A percentile compares a stretch with the other conserved stretches of the same genome.
Evolutionary conservation across 352 stramenopile species (phyloP).

Genomic region (Phytophthora constricta): DNA sequence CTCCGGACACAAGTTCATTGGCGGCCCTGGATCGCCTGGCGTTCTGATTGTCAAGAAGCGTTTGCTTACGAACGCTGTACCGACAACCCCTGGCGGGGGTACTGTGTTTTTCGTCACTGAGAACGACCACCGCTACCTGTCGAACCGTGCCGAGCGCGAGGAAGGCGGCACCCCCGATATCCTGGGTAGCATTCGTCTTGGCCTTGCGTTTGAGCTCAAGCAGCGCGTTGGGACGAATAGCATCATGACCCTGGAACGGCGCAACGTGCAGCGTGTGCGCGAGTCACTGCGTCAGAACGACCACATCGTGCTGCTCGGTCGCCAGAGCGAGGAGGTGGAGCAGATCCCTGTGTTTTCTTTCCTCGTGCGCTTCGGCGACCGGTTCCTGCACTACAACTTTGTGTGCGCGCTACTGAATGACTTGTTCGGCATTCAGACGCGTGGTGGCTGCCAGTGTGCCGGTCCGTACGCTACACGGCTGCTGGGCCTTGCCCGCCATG

Average conservation of each 20-base stretch:
- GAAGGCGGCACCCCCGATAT: conserved; percentile 98
- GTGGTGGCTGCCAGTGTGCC: conserved; percentile 85
- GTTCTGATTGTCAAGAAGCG: conserved; percentile 97
- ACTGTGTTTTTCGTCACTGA: conserved; percentile 75
- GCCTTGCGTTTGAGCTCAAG: conserved; percentile 95
- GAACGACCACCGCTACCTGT: conserved; percentile 73
- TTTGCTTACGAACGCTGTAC: conserved; percentile 68
- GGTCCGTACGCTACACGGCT: conserved; percentile 95
- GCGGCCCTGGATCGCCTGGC: conserved; percentile 92
- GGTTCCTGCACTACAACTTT: conserved; percentile 99
- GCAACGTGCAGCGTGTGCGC: conserved; percentile 49
- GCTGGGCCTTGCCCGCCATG: conserved; percentile 86
- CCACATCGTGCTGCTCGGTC: conserved; percentile 90
- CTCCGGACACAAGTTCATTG: conserved; percentile 97
- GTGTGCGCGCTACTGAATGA: conserved; percentile 98
- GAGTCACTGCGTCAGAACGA: conserved; percentile 54
- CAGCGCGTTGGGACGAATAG: conserved; percentile 55
- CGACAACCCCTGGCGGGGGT: conserved; percentile 58
- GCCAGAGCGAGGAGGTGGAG: conserved; percentile 39
- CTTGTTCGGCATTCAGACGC: conserved; percentile 95
- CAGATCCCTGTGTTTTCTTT: conserved; percentile 96
- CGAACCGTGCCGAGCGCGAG: conserved; percentile 89
- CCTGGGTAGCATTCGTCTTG: conserved; percentile 92
- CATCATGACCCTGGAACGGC: conserved; percentile 66
- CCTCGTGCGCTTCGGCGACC: conserved; percentile 85